Base-by-base conservation (phyloP, 2,329 filamentous ascomycete genomes). In the Plenodomus biglobosus region DNA sequence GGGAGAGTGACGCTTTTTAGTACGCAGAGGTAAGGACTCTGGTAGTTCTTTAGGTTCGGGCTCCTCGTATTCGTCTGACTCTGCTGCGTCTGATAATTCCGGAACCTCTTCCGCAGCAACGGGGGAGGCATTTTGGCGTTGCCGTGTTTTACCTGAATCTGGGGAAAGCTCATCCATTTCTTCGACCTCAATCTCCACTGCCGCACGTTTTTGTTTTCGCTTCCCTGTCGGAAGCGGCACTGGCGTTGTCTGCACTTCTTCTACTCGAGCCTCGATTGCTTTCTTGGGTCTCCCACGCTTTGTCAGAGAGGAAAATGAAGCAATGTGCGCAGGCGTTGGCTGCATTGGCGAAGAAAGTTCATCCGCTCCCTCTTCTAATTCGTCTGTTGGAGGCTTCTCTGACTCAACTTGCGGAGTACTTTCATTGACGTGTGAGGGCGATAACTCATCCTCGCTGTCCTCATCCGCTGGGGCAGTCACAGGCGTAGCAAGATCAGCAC, bases 361-460 rank as follows among this genome's bases (percentile, higher is more conserved):
- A 36, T 69, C 66, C 16, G 58, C 38, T 13, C 55, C 59, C 18
- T 51, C 53, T 8, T 57, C 53, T n/a, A 44, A 43, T 20, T 53
- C 47, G 8, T 59, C 56, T 17, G 36, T 1, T 8, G 10, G 15
- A n/a, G 35, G 13, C 11, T 38, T 39, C n/a, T 34, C 13, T 10
- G 4, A 7, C 7, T 37, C 35, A 18, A 18, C 35, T 37, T 18
- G 46, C n/a, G 22, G 19, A 16, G 37, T 46, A 10, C 46, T 42
- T 15, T 40, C 40, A 4, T 42, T 34, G 17, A 39, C 30, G n/a
- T 35, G 22, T 35, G 54, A 52, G 8, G 64, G 62, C 4, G 64
- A 64, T 11, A 69, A 48, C 41, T 68, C 65, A 40, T 69, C 67
- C 19, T 62, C 65, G 38, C 57, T 62, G 3, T 64, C 62, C 3